Evolutionary conservation across 2,329 filamentous ascomycete species (phyloP).

Genomic region (Aspergillus tamarii): DNA sequence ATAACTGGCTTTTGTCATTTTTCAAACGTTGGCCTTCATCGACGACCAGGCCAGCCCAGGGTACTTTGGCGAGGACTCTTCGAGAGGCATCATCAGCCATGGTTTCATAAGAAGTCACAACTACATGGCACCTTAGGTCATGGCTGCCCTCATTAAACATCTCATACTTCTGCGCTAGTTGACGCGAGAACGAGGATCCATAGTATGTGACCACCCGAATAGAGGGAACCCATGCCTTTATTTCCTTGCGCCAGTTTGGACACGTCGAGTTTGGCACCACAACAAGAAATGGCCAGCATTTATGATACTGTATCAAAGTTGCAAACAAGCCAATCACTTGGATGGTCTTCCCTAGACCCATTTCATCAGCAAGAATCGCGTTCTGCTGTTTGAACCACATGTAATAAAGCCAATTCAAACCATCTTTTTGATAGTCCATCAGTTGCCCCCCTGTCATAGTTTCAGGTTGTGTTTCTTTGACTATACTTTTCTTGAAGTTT

Average conservation of each 20-base stretch:
- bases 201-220: conserved; percentile 92
- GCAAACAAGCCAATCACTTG: conserved; percentile 85
- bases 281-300: conserved; percentile 88
- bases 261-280: conserved; percentile 95
- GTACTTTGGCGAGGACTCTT: conserved; percentile 68
- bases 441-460: conserved; percentile 76
- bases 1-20: conserved; percentile 84
- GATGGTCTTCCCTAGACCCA: conserved; percentile 97
- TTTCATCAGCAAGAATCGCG: conserved; percentile 92
- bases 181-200: conserved; percentile 73
- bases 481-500: conserved; percentile 67
- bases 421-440: conserved; percentile 92
- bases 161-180: conserved; percentile 79
- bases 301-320: conserved; percentile 68
- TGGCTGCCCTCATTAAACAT: conserved; percentile 69
- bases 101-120: conserved; percentile 94
- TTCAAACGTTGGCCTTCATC: conserved; percentile 96
- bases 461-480: conserved; percentile 72
- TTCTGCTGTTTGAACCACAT: conserved; percentile 84
- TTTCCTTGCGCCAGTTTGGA: conserved; percentile 95
- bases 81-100: conserved; percentile 73
- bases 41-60: conserved; percentile 86
- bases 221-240: conserved; percentile 88
- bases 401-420: conserved; percentile 91
- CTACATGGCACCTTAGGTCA: conserved; percentile 82